Evolutionary conservation across 108 stramenopile species (phyloP).

Genomic region (Fistulifera pelliculosa): DNA sequence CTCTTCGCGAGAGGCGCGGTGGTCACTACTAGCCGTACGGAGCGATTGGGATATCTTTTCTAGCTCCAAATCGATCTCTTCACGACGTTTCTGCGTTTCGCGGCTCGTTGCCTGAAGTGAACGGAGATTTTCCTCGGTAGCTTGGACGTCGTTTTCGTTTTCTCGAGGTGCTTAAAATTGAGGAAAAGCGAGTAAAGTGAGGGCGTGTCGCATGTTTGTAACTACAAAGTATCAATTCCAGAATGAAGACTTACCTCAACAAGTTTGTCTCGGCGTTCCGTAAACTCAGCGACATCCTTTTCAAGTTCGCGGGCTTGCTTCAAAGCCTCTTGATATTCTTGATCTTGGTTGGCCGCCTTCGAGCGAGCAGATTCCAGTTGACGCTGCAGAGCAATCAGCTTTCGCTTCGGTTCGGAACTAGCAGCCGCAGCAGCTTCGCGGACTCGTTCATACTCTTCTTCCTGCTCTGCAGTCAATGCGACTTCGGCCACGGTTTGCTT

Average conservation of each 20-base stretch:
- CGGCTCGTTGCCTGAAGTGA: constrained; percentile 39
- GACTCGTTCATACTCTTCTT: constrained; percentile 74
- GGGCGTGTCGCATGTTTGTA: no score
- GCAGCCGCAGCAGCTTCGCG: constrained; percentile 76
- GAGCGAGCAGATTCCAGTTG: constrained; percentile 59
- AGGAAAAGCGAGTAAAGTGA: no score
- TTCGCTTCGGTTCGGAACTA: constrained; percentile 54
- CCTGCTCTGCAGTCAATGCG: constrained; percentile 71
- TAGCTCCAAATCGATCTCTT: constrained; percentile 77
- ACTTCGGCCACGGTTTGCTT: constrained; percentile 40
- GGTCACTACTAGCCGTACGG: constrained; percentile 77
- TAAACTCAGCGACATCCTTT: constrained; percentile 37
- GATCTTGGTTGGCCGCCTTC: constrained; percentile 40
- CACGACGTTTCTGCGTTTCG: constrained; percentile 41
- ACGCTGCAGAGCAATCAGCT: constrained; percentile 37
- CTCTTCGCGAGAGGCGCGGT: constrained; percentile 79
- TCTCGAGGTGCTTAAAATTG: constrained; percentile 53
- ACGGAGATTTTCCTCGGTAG: constrained; percentile 50
- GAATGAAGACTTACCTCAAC: constrained; percentile 34
- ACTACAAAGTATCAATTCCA: neutral
- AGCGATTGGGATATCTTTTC: constrained; percentile 67
- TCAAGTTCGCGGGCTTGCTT: constrained; percentile 40
- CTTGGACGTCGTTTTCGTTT: constrained; percentile 45
- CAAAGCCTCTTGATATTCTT: constrained; percentile 54
- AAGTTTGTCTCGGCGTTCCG: constrained; percentile 43